Evolutionary conservation across 116 monocot species (phyloP).

Genomic region (Trichopus zeylanicus): DNA sequence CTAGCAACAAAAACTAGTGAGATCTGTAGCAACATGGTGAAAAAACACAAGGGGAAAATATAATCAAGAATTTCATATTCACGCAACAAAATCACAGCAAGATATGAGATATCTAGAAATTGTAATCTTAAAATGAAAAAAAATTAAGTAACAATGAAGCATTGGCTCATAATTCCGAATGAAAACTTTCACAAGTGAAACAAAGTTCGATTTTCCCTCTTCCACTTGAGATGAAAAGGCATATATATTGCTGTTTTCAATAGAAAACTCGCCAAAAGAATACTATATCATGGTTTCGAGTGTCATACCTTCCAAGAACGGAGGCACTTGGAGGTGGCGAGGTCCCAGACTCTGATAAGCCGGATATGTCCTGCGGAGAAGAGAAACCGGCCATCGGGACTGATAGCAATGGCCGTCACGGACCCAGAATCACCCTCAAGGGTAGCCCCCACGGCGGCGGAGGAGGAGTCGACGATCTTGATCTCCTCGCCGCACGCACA

Average conservation of each 20-base stretch:
- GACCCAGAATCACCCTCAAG: conserved; percentile 62
- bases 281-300: no score
- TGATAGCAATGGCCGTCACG: conserved; percentile 60
- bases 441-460: conserved; percentile 34
- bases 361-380: conserved; percentile 83
- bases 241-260: neutral
- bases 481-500: conserved; percentile 83
- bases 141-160: neutral
- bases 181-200: no score
- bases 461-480: conserved; percentile 50
- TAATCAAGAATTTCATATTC: neutral
- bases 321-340: conserved; percentile 57
- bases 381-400: conserved; percentile 63
- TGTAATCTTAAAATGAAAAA: neutral
- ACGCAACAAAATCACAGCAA: no score
- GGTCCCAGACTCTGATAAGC: conserved; percentile 82
- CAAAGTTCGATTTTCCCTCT: no score
- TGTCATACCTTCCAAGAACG: conserved; percentile 98
- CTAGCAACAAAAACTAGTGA: conserved; percentile 22
- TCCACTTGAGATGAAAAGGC: no score
- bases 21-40: no score
- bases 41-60: neutral
- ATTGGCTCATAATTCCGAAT: no score
- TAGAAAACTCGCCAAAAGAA: no score
- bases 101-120: no score